phyloP scores from a whole-genome alignment of 257 asterid species.

The Jasminum sambac region DNA sequence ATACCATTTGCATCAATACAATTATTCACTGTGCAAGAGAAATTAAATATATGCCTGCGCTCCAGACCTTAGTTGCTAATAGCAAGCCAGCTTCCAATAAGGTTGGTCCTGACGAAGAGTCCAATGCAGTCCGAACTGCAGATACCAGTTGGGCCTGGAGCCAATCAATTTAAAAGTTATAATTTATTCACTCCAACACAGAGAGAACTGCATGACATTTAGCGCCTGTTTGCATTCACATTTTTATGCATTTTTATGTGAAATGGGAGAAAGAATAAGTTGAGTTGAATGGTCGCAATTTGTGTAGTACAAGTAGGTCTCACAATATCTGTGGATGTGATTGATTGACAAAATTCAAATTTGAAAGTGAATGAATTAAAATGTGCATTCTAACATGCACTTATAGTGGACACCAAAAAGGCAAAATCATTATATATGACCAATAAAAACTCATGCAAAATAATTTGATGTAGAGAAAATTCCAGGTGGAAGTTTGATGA shows the following conservation, averaged over 20 bases:
- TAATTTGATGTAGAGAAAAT: slow-evolving; percentile 12
- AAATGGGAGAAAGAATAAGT: too few species aligned
- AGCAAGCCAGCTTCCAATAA: slow-evolving; percentile 93
- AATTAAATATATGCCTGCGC: slow-evolving; percentile 13
- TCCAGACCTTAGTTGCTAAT: slow-evolving; percentile 85
- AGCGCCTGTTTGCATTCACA: too few species aligned
- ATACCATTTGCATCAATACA: slow-evolving; percentile 31
- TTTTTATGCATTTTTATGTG: too few species aligned
- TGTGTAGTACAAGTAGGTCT: too few species aligned
- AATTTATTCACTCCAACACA: slow-evolving; percentile 22
- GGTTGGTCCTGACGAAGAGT: slow-evolving; percentile 74
- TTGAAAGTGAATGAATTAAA: too few species aligned
- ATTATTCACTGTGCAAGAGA: slow-evolving; percentile 18
- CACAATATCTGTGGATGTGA: too few species aligned
- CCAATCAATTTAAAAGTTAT: slow-evolving; percentile 15
- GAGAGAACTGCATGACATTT: slow-evolving; percentile 19
- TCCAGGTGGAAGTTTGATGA: slow-evolving; percentile 16
- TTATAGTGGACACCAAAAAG: neutral
- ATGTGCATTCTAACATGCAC: too few species aligned
- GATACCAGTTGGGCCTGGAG: slow-evolving; percentile 91
- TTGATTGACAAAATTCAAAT: too few species aligned
- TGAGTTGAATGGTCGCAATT: too few species aligned
- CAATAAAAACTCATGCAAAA: slow-evolving; percentile 15
- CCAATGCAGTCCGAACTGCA: slow-evolving; percentile 96
- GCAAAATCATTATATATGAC: slow-evolving; percentile 10